Percentiles rank a stretch among this genome's conserved stretches.
Conservation (phyloP, 2,329 filamentous ascomycete genomes). For the Hymenoscyphus albidus region DNA sequence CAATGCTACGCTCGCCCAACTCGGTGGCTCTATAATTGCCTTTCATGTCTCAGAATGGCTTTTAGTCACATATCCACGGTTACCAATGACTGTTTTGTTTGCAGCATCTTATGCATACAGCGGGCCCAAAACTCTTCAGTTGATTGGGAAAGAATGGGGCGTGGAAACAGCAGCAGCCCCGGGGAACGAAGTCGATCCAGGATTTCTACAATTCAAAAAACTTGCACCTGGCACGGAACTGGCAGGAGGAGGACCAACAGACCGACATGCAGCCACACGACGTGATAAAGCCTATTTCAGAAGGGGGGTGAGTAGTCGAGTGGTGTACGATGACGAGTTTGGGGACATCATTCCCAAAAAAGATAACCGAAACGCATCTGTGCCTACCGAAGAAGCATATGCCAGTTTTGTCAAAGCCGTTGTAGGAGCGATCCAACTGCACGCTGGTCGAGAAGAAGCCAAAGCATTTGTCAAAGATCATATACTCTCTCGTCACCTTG, state of each 20-base stretch:
- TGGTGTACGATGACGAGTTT: constrained; percentile 81
- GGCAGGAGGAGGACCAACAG: constrained; percentile 45
- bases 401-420: constrained; percentile 79
- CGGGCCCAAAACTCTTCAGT: constrained; percentile 68
- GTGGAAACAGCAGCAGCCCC: constrained; percentile 83
- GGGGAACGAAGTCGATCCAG: constrained; percentile 87
- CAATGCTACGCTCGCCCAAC: constrained; percentile 75
- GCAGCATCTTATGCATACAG: constrained; percentile 81
- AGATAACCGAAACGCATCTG: constrained; percentile 25
- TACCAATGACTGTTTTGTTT: constrained; percentile 85
- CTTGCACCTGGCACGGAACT: constrained; percentile 43
- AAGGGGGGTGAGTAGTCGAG: constrained; percentile 68
- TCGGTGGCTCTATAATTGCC: constrained; percentile 78
- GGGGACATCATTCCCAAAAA: constrained; percentile 55
- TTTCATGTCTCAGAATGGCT: constrained; percentile 89
- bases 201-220: constrained; percentile 74
- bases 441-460: constrained; percentile 73
- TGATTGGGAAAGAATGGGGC: constrained; percentile 82
- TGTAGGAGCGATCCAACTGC: constrained; percentile 79
- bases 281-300: constrained; percentile 54
- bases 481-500: constrained; percentile 74
- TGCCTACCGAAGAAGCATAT: constrained; percentile 48
- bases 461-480: constrained; percentile 82
- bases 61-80: constrained; percentile 81
- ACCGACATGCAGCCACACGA: constrained; percentile 36